Percentiles rank a stretch among this genome's conserved stretches.
Conservation (phyloP, 306 rosid species). For the Canavalia ensiformis region DNA sequence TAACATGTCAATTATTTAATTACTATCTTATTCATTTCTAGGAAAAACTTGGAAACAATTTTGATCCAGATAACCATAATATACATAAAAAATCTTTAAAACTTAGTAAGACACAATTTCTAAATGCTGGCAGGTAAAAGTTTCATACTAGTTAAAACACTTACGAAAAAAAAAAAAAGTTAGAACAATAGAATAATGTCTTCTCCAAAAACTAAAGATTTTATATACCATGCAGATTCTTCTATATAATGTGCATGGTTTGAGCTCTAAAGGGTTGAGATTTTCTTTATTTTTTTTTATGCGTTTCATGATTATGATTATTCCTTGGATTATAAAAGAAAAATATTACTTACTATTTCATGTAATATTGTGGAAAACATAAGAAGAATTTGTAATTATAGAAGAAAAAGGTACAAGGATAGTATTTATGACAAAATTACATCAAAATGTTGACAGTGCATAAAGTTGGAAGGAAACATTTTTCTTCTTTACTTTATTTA, state of each 20-base stretch:
- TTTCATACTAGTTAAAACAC: not conserved
- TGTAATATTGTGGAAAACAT: not conserved
- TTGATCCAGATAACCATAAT: no score
- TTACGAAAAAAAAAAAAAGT: no score
- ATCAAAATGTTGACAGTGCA: not conserved
- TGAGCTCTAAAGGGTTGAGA: not conserved
- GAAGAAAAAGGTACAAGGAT: not conserved
- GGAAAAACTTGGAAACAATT: no score
- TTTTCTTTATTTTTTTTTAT: not conserved
- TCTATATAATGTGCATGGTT: not conserved
- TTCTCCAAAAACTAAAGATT: no score
- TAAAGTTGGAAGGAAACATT: not conserved
- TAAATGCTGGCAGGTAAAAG: not conserved
- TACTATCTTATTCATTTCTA: no score
- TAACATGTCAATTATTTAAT: no score
- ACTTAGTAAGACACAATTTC: no score
- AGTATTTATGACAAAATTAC: not conserved
- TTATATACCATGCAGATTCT: no score
- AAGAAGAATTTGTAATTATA: not conserved
- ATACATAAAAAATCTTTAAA: no score
- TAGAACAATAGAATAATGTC: no score
- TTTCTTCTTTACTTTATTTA: not conserved
- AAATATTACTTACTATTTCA: not conserved
- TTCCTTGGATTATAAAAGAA: no score
- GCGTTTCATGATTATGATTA: no score